Evolutionary conservation across 768 basidiomycete species (phyloP).

Genomic region (Naganishia vaughanmartiniae): DNA sequence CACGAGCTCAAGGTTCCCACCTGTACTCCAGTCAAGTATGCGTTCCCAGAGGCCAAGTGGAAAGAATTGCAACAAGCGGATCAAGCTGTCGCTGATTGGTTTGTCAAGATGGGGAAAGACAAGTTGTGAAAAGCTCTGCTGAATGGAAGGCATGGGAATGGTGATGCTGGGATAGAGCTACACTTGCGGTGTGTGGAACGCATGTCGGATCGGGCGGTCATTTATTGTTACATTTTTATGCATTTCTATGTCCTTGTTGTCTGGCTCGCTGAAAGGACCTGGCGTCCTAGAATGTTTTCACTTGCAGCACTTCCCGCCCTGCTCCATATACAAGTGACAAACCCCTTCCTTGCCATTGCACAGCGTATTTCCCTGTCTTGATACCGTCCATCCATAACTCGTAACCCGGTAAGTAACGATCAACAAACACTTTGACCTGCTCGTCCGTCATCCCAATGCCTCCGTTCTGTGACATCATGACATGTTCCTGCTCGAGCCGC

Average conservation of each 20-base stretch:
- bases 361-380: slow-evolving; percentile 13
- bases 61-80: background rate
- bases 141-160: background rate
- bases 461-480: slow-evolving; percentile 80
- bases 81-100: background rate
- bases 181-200: too few species aligned
- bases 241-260: background rate
- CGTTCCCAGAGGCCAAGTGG: background rate
- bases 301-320: background rate
- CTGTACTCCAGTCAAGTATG: background rate
- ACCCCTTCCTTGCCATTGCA: slow-evolving; percentile 4
- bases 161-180: background rate
- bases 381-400: slow-evolving; percentile 65
- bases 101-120: background rate
- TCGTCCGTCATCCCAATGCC: slow-evolving; percentile 85
- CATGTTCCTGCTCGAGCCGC: slow-evolving; percentile 83
- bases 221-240: background rate
- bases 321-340: slow-evolving; percentile 13
- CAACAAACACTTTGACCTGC: slow-evolving; percentile 72
- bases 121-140: background rate
- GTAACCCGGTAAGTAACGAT: slow-evolving; percentile 91
- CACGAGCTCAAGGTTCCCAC: background rate
- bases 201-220: background rate
- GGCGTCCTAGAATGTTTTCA: background rate
- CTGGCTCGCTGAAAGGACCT: background rate